These are phyloP conservation scores for Mortierella claussenii DNA, from an alignment of 192 early-diverging fungal species.

Conservation along the genomic window DNA sequence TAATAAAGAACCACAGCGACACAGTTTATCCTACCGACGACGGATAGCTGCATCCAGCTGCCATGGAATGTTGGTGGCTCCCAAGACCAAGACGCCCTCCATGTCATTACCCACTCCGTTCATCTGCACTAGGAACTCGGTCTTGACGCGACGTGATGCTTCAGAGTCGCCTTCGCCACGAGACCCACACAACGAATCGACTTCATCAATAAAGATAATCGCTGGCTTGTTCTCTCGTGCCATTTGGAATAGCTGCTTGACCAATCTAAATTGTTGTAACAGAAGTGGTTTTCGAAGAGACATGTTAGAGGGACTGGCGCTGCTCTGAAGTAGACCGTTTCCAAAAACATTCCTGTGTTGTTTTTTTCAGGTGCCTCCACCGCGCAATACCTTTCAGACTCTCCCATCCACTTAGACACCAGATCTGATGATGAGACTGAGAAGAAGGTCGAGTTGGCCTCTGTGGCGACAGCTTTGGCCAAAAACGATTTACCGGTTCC, in stretches of 20 bases:
- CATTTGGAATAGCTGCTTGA: constrained; percentile 94
- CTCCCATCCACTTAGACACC: constrained; percentile 99
- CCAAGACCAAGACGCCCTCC: constrained; percentile 93
- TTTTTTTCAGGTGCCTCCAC: too few relatives aligned
- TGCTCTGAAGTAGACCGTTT: too few relatives aligned
- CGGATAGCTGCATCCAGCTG: constrained; percentile 93
- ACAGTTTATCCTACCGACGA: constrained; percentile 70
- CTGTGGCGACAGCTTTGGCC: constrained; percentile 98
- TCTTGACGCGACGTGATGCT: constrained; percentile 95
- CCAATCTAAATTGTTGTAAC: constrained; percentile 65
- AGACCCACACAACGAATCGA: constrained; percentile 94
- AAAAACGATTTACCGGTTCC: constrained; percentile 98
- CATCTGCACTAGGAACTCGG: constrained; percentile 99
- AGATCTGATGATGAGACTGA: constrained; percentile 97
- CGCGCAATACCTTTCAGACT: constrained; percentile 93
- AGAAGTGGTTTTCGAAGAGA: too few relatives aligned
- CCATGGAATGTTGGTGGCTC: constrained; percentile 98
- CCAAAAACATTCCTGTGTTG: too few relatives aligned
- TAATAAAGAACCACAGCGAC: not conserved
- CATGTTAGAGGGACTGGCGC: too few relatives aligned
- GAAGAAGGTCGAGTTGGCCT: constrained; percentile 96
- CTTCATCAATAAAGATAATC: constrained; percentile 99
- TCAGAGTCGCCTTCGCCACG: constrained; percentile 98
- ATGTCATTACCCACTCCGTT: constrained; percentile 98
- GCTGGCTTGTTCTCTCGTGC: constrained; percentile 93